Base-by-base conservation (phyloP, 768 basidiomycete genomes). In the Kwoniella botswanensis region DNA sequence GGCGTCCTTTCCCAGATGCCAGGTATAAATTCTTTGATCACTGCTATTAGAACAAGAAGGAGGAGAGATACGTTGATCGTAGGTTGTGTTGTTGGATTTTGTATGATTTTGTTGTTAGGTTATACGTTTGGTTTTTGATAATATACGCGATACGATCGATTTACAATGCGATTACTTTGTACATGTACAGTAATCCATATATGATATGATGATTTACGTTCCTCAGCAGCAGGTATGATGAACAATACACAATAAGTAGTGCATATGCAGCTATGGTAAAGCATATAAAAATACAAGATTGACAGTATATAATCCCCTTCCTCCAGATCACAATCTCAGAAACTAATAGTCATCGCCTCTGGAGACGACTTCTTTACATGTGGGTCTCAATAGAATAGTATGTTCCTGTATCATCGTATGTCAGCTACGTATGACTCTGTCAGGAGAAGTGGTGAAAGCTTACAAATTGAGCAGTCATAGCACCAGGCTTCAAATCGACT, bases 41-140 rank as follows among this genome's bases (percentile, higher is more conserved):
- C 88, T 1, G 94, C 98, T 93, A 98, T 99, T 82, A 92, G 92
- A 82, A 90, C 93, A 15, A 88, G 96, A 56, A 88, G 96, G 76
- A 87, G 95, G 70, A 86, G 94, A 79, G 97, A 99, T 83, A 88
- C 93, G 2, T 87, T 98, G 72, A 93, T 98, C 74, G 83, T 98
- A 82, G 95, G 94, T 10, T 85, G 89, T 67, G 86, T 97, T n/a
- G 91, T 95, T 76, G 94, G 92, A n/a, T 81, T 92, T 26, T 93
- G 93, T 82, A 86, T 90, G 53, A 85, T 99, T 52, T 78, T 87
- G 18, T 78, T 91, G 3, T 75, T 90, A 65, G 87, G 85, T 52
- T 90, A 89, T 70, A 78, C 82, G 68, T 81, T 79, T 74, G 81
- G 81, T 2, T 77, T 80, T 7, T 67, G 63, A 29, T 29, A n/a